Conservation (phyloP, 1,284 basidiomycete genomes). For the Cutaneotrichosporon mucoides region DNA sequence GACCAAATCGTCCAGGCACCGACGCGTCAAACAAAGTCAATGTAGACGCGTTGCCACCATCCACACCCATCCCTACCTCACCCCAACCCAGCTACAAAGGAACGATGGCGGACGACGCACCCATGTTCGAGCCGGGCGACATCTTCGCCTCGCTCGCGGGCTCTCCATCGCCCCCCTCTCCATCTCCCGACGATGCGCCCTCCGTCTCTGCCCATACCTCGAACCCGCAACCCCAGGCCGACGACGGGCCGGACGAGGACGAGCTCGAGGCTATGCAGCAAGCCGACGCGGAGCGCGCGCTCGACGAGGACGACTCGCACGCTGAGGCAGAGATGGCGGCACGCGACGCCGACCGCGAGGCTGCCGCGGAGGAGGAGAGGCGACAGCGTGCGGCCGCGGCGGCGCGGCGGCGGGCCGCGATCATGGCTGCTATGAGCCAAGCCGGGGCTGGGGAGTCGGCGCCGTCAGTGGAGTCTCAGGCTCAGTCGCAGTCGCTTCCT, state of each 20-base stretch:
- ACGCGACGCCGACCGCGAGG: slow-evolving; percentile 11
- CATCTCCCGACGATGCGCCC: too few species aligned
- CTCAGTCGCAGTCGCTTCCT: too few species aligned
- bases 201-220: too few species aligned
- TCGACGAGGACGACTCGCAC: background rate
- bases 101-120: slow-evolving; percentile 1
- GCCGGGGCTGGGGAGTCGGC: too few species aligned
- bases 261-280: slow-evolving; percentile 26
- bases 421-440: slow-evolving; percentile 1
- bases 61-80: too few species aligned
- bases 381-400: background rate
- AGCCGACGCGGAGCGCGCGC: slow-evolving; percentile 13
- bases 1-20: background rate
- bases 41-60: background rate
- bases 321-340: background rate
- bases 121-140: slow-evolving; percentile 12
- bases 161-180: too few species aligned
- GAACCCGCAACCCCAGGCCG: background rate
- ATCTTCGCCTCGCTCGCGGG: slow-evolving; percentile 1
- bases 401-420: slow-evolving; percentile 4
- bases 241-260: slow-evolving; percentile 18
- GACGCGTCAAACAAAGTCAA: slow-evolving; percentile 5
- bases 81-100: background rate
- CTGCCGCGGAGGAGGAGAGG: slow-evolving; percentile 3
- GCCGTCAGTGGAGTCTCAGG: background rate